phyloP scores from a whole-genome alignment of 1,284 basidiomycete species.

The Moesziomyces antarcticus region DNA sequence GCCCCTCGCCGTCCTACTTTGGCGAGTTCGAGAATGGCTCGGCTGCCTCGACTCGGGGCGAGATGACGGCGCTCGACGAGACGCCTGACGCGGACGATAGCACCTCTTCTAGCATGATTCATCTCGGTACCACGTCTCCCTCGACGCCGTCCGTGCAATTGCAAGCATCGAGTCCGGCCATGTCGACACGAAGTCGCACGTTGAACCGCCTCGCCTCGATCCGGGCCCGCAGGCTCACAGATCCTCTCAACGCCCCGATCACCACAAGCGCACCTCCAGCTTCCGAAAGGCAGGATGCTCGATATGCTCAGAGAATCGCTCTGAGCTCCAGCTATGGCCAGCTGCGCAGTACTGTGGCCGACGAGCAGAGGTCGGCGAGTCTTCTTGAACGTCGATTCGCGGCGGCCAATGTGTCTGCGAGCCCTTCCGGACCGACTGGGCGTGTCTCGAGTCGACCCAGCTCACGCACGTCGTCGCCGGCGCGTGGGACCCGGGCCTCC shows the following conservation, averaged over 20 bases:
- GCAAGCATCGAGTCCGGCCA: conserved; percentile 37
- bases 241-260: conserved; percentile 34
- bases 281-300: background rate
- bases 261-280: background rate
- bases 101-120: conserved; percentile 26
- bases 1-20: conserved; percentile 37
- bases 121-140: conserved; percentile 22
- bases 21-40: conserved; percentile 29
- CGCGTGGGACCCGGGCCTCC: conserved; percentile 21
- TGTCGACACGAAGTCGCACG: conserved; percentile 47
- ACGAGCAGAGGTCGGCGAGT: conserved; percentile 13
- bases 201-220: conserved; percentile 26
- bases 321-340: background rate
- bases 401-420: conserved; percentile 4
- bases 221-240: conserved; percentile 27
- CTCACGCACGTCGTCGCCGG: conserved; percentile 33
- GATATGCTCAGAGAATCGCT: background rate
- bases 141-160: conserved; percentile 20
- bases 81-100: conserved; percentile 8
- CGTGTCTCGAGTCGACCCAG: conserved; percentile 17
- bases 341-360: conserved; percentile 1
- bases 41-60: conserved; percentile 15
- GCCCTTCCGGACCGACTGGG: background rate
- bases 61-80: conserved; percentile 15
- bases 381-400: conserved; percentile 31